Evolutionary conservation across 768 basidiomycete genomes (phyloP).

Genomic region (Coprinellus micaceus): DNA sequence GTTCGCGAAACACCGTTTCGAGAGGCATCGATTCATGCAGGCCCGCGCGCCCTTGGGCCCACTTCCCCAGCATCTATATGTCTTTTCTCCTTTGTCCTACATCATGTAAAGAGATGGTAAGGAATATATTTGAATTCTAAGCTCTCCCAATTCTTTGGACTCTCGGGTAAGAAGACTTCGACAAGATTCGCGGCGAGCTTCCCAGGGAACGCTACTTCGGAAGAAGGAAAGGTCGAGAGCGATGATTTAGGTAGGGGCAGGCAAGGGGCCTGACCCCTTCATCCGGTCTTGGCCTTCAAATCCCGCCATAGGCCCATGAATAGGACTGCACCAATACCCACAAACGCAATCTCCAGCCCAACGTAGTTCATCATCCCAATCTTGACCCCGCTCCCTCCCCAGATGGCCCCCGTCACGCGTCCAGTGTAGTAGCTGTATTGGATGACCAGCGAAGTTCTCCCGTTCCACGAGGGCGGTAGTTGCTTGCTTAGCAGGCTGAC

Average conservation of each 20-base stretch:
- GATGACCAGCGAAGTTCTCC: conserved; percentile 51
- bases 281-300: conserved; percentile 64
- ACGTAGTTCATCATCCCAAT: conserved; percentile 62
- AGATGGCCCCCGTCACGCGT: conserved; percentile 62
- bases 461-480: conserved; percentile 60
- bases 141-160: no score
- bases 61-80: no score
- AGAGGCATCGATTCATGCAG: no score
- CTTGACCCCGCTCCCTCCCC: conserved; percentile 59
- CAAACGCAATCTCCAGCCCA: conserved; percentile 56
- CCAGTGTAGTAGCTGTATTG: conserved; percentile 70
- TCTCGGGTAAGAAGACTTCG: no score
- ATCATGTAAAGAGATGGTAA: neutral
- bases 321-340: conserved; percentile 54
- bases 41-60: no score
- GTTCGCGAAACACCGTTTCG: no score
- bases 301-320: conserved; percentile 57
- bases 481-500: conserved; percentile 66
- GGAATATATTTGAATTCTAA: neutral
- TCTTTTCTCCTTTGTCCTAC: no score
- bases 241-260: no score
- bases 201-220: no score
- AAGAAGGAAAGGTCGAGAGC: no score
- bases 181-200: no score
- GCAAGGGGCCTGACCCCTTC: no score